These are phyloP conservation scores for Monosporascus sp. DNA, from an alignment of 2,329 filamentous ascomycete genomes.

Conservation along the genomic window DNA sequence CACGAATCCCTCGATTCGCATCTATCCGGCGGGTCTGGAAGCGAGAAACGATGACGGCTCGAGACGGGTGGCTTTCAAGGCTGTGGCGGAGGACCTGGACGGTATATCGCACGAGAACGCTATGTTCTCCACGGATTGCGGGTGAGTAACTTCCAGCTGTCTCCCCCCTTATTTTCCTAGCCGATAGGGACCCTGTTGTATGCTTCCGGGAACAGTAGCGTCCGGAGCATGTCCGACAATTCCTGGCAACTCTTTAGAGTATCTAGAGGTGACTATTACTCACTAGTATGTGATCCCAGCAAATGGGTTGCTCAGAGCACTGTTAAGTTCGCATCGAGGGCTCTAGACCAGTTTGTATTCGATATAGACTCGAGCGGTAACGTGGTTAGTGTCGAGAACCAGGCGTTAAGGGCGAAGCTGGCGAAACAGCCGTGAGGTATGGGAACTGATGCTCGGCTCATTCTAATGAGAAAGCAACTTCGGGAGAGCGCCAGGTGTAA, in stretches of 20 bases:
- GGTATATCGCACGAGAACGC: constrained; percentile 8
- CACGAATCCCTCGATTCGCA: constrained; percentile 17
- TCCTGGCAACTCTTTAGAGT: too few species aligned
- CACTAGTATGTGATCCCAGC: too few species aligned
- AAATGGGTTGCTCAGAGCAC: constrained; percentile 23
- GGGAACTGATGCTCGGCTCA: too few species aligned
- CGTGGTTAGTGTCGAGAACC: constrained; percentile 17
- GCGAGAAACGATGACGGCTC: constrained; percentile 3
- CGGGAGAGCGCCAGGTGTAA: too few species aligned
- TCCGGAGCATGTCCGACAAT: too few species aligned
- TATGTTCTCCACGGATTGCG: constrained; percentile 26
- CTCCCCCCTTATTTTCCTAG: too few species aligned
- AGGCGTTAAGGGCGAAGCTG: constrained; percentile 19
- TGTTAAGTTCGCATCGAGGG: constrained; percentile 22
- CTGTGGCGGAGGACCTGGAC: constrained; percentile 21
- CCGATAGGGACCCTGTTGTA: too few species aligned
- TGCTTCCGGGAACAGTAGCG: too few species aligned
- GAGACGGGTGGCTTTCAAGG: constrained; percentile 18
- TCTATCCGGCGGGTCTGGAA: constrained; percentile 23
- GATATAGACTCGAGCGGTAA: constrained; percentile 13
- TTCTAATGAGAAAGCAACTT: too few species aligned
- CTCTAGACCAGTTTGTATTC: constrained; percentile 26
- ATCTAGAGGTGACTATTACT: too few species aligned
- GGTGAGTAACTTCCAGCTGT: not conserved
- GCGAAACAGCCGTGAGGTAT: constrained; percentile 1